Base-by-base conservation (phyloP, 2,329 filamentous ascomycete genomes). In the Fusarium staphyleae region DNA sequence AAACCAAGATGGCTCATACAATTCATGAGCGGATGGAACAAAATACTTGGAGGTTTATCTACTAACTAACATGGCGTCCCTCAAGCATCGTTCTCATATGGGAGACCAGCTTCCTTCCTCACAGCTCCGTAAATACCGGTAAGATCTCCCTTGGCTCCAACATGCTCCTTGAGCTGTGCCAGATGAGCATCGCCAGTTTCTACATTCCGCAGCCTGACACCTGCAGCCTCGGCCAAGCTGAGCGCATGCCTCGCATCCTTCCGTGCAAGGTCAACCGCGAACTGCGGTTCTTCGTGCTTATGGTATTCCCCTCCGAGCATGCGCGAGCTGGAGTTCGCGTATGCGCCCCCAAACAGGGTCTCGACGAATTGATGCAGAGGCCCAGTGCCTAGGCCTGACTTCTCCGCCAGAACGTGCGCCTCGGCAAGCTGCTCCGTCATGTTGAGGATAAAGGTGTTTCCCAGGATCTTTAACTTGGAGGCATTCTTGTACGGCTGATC, bases 361-460 rank as follows among this genome's bases (percentile, higher is more conserved):
- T 89, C 84, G 52, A 96, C 78, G 69, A 92, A 89, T 36, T 85
- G 72, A 70, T 93, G 86, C 54, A 96, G 74, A 30, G 86, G 83
- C 1, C 87, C 83, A 0, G 80, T 81, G 3, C 90, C 91, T 3
- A 96, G 76, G 0, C 91, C 91, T 0, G 83, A 81, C 73, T 93
- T 93, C 73, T 96, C 91, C 5, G 91, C 91, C 5, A 92, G 75
- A 1, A 88, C 85, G 68, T 93, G 83, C 5, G 87, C 89, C 75
- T 96, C 91, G 2, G 89, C 86, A 4, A 96, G 77, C 44, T 90
- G 82, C 68, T 92, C 88, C 18, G 93, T 83, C 82, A 93, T 93
- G 75, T 90, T 89, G 33, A 96, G 71, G 65, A 96, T 82, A 70
- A 96, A 93, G 0, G 89, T 90, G 73, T 96, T 96, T 51, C 93